A percentile compares a stretch with the other conserved stretches of the same genome.
These are phyloP conservation scores for Vanrija sp. DNA, from an alignment of 1,284 basidiomycete species.

Conservation along the genomic window DNA sequence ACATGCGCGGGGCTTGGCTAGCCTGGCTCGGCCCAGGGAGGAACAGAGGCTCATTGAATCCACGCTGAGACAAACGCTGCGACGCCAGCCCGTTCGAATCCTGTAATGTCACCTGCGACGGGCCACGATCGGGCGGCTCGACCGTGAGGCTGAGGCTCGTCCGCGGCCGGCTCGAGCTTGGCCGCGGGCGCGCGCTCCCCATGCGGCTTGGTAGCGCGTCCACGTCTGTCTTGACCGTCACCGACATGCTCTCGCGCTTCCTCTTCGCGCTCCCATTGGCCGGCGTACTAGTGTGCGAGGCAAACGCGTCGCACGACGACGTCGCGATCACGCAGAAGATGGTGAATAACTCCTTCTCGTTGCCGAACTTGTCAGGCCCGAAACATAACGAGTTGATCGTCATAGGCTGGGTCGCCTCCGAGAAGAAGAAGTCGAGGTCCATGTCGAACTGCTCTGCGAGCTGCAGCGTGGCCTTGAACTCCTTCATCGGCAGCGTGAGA, in stretches of 20 bases:
- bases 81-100: neutral
- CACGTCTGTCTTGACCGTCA: neutral
- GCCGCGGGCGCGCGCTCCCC: neutral
- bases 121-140: neutral
- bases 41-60: slow-evolving; percentile 24
- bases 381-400: slow-evolving; percentile 28
- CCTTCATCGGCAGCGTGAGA: slow-evolving; percentile 46
- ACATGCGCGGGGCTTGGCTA: slow-evolving; percentile 20
- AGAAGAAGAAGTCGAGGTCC: slow-evolving; percentile 41
- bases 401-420: slow-evolving; percentile 42
- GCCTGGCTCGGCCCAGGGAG: slow-evolving; percentile 13
- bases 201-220: neutral
- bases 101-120: slow-evolving; percentile 1
- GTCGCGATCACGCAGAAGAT: slow-evolving; percentile 47
- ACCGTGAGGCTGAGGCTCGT: slow-evolving; percentile 20
- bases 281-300: slow-evolving; percentile 6
- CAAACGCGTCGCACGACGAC: slow-evolving; percentile 39
- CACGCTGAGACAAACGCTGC: neutral
- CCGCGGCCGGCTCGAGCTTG: slow-evolving; percentile 2
- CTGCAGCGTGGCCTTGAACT: slow-evolving; percentile 46
- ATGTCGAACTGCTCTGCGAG: slow-evolving; percentile 44
- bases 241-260: neutral
- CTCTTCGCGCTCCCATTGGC: slow-evolving; percentile 1
- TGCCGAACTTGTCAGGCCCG: slow-evolving; percentile 13
- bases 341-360: slow-evolving; percentile 29